Evolutionary conservation across 495 filamentous ascomycete species (phyloP).

Genomic region (Cairneyella variabilis): DNA sequence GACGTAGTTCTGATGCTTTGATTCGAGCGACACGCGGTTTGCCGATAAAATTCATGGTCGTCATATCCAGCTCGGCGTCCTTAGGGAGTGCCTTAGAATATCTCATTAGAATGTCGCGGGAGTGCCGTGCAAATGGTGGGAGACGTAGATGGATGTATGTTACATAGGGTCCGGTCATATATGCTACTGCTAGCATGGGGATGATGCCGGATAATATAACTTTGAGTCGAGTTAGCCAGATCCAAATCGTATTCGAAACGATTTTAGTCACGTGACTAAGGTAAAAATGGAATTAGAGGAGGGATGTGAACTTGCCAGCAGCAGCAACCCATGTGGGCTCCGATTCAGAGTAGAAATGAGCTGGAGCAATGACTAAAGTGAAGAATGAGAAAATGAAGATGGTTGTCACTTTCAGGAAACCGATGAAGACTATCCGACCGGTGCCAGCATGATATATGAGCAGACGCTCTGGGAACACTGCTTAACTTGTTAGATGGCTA

Average conservation of each 20-base stretch:
- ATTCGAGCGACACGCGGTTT: constrained; percentile 45
- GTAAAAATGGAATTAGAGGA: neutral
- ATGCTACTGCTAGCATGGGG: constrained; percentile 64
- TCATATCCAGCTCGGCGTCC: constrained; percentile 60
- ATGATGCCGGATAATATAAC: constrained; percentile 56
- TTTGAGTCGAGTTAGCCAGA: too few species aligned
- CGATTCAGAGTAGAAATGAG: constrained; percentile 46
- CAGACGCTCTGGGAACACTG: constrained; percentile 53
- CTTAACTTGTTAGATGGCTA: neutral
- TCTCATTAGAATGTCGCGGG: constrained; percentile 59
- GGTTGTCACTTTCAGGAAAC: constrained; percentile 63
- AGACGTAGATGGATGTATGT: constrained; percentile 67
- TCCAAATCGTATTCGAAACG: too few species aligned
- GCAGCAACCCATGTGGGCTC: constrained; percentile 33
- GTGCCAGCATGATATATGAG: constrained; percentile 73
- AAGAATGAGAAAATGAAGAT: constrained; percentile 67
- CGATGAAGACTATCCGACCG: constrained; percentile 59
- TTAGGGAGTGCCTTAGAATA: constrained; percentile 62
- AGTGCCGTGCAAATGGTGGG: constrained; percentile 64
- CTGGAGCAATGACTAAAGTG: constrained; percentile 55
- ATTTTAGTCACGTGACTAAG: neutral
- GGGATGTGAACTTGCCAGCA: constrained; percentile 33
- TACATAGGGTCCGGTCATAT: constrained; percentile 64
- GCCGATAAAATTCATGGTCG: constrained; percentile 65
- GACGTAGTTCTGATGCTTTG: constrained; percentile 44